Evolutionary conservation across 2,329 filamentous ascomycete genomes (phyloP).

Genomic region (Gnomoniopsis smithogilvyi): DNA sequence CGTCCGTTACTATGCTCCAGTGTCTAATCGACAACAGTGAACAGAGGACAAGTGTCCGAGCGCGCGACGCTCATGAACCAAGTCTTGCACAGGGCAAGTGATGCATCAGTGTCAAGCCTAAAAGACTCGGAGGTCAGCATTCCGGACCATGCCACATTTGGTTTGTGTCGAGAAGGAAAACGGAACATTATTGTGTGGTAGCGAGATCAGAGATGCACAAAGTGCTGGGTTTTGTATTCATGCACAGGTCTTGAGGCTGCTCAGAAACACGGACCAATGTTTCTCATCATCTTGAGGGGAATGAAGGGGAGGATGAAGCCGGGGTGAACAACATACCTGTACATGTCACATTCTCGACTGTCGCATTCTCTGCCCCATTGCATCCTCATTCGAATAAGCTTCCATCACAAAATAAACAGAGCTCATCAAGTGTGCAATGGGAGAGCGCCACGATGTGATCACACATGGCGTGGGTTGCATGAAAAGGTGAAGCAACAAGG

Average conservation of each 20-base stretch:
- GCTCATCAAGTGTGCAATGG: no score
- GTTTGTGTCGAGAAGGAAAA: not conserved
- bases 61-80: no score
- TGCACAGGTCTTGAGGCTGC: constrained; percentile 72
- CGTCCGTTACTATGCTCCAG: no score
- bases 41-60: no score
- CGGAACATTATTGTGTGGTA: not conserved
- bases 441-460: no score
- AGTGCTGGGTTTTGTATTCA: constrained; percentile 34
- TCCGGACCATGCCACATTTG: no score
- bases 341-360: not conserved
- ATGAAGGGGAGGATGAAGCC: not conserved
- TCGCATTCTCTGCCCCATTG: no score
- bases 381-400: no score
- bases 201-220: constrained; percentile 33
- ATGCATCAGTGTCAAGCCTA: not conserved
- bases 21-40: no score
- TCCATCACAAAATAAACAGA: no score
- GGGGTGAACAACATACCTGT: not conserved
- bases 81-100: no score
- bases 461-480: no score
- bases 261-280: constrained; percentile 81
- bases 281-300: constrained; percentile 58
- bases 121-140: not conserved
- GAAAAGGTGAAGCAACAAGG: not conserved